Evolutionary conservation across 2,329 filamentous ascomycete genomes (phyloP).

Genomic region (Sclerotinia subarctica): DNA sequence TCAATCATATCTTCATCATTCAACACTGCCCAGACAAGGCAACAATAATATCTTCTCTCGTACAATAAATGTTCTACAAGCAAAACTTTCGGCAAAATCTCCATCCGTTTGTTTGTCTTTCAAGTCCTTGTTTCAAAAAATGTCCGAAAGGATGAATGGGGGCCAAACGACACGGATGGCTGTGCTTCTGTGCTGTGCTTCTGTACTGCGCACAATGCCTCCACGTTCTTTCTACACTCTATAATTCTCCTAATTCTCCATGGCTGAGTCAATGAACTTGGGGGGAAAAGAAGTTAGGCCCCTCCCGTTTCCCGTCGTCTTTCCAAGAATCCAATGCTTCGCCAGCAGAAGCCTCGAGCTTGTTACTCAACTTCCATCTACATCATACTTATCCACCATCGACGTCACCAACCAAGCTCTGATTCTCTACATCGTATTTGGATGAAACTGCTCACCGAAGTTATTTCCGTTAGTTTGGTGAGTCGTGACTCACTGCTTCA

Average conservation of each 20-base stretch:
- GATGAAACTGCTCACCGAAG: slow-evolving; percentile 9
- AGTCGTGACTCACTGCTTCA: slow-evolving; percentile 6
- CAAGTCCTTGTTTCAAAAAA: slow-evolving; percentile 6
- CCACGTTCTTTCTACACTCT: slow-evolving; percentile 11
- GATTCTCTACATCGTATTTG: not conserved
- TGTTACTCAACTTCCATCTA: not conserved
- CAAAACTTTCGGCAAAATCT: not conserved
- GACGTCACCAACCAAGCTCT: slow-evolving; percentile 2
- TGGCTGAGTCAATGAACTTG: not conserved
- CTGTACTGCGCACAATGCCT: slow-evolving; percentile 1
- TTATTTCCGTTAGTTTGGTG: slow-evolving; percentile 4
- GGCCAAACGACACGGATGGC: not conserved
- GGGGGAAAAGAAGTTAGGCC: not conserved
- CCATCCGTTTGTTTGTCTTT: slow-evolving; percentile 8
- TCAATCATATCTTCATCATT: not conserved
- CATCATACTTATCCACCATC: not conserved
- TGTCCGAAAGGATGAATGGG: not conserved
- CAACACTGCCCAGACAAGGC: not conserved
- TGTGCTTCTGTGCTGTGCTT: slow-evolving; percentile 2
- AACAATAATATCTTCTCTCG: not conserved
- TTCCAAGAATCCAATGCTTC: not conserved
- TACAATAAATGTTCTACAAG: not conserved
- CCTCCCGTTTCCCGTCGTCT: not conserved
- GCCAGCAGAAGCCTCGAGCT: slow-evolving; percentile 3
- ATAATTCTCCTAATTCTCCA: not conserved